Conservation (phyloP, 768 basidiomycete species). For the Amanita phalloides region DNA sequence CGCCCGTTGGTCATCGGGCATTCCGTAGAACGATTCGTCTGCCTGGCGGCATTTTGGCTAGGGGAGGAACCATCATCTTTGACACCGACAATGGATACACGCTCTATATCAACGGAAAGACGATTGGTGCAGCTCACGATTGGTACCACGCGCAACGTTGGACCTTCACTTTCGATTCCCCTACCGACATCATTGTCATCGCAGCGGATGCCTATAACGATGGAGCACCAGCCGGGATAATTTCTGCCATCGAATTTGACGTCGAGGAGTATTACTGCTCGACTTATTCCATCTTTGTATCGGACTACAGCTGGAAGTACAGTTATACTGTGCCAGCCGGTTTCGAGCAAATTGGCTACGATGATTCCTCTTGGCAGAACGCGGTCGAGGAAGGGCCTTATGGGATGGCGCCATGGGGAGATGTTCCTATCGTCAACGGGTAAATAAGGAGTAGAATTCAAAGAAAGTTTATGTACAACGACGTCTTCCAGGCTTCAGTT, state of each 20-base stretch:
- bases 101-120: slow-evolving; percentile 2
- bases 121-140: not conserved
- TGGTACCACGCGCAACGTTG: not conserved
- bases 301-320: slow-evolving; percentile 1
- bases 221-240: not conserved
- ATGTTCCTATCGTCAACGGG: not conserved
- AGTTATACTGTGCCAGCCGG: not conserved
- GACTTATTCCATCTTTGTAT: not conserved
- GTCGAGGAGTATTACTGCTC: not conserved
- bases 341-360: not conserved
- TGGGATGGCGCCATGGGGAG: not conserved
- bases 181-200: not conserved
- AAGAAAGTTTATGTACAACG: no score
- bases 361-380: not conserved
- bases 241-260: not conserved
- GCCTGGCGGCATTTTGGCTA: not conserved
- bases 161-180: not conserved
- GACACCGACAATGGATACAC: not conserved
- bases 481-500: no score
- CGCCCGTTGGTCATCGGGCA: slow-evolving; percentile 4
- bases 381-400: not conserved
- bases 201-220: not conserved
- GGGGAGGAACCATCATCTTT: not conserved
- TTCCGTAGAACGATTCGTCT: not conserved
- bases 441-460: not conserved